Percentiles rank a stretch among this genome's conserved stretches.
Evolutionary conservation across 306 rosid genomes (phyloP).

Genomic region (Medicago lupulina): DNA sequence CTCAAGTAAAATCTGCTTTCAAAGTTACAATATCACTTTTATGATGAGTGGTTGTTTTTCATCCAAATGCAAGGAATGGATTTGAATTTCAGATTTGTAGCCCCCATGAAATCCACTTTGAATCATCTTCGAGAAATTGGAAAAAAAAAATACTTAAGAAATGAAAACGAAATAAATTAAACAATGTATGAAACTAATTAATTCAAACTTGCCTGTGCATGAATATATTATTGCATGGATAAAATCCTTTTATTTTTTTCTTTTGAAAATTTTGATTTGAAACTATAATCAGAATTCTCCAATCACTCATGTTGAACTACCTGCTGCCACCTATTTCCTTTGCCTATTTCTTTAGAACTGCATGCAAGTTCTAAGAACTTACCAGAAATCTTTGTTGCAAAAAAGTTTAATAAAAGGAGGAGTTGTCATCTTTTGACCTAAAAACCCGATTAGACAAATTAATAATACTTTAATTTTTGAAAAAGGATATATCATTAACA

Average conservation of each 20-base stretch:
- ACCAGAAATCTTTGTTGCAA: slow-evolving; percentile 34
- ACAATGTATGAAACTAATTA: not conserved
- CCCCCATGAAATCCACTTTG: slow-evolving; percentile 64
- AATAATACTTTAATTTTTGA: slow-evolving; percentile 33
- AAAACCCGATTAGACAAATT: slow-evolving; percentile 30
- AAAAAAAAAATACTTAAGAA: not conserved
- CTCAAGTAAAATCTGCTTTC: slow-evolving; percentile 17
- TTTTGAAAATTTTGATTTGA: not conserved
- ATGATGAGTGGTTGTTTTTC: slow-evolving; percentile 39
- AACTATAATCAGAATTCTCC: no score
- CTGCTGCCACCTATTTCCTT: not conserved
- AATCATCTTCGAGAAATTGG: slow-evolving; percentile 23
- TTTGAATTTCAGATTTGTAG: slow-evolving; percentile 52
- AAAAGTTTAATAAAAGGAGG: slow-evolving; percentile 41
- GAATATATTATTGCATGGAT: not conserved
- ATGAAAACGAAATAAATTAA: not conserved
- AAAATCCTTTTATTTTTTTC: not conserved
- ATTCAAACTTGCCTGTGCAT: not conserved
- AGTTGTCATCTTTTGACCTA: slow-evolving; percentile 56
- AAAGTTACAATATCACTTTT: slow-evolving; percentile 37
- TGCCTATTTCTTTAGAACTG: slow-evolving; percentile 37
- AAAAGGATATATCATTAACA: slow-evolving; percentile 33
- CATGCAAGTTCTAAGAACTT: slow-evolving; percentile 51
- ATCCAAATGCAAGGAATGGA: slow-evolving; percentile 55
- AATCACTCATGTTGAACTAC: not conserved